These are phyloP conservation scores for Podaxis rugospora DNA, from an alignment of 768 basidiomycete species.

Conservation along the genomic window DNA sequence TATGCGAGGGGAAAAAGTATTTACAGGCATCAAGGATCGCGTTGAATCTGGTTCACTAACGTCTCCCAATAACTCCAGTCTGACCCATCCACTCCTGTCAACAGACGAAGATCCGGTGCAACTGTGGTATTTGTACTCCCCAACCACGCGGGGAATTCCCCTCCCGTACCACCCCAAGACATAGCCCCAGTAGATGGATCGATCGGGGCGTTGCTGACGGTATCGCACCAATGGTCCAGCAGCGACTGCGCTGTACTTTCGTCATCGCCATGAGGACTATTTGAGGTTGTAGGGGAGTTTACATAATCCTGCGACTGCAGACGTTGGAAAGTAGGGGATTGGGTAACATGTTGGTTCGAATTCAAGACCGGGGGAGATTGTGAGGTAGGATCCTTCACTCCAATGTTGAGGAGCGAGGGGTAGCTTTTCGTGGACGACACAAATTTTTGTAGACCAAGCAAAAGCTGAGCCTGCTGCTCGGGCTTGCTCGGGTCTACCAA, in stretches of 20 bases:
- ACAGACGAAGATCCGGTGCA: slow-evolving; percentile 38
- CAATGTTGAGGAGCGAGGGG: slow-evolving; percentile 21
- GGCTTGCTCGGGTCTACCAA: slow-evolving; percentile 22
- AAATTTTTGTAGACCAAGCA: slow-evolving; percentile 44
- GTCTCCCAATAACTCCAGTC: slow-evolving; percentile 84
- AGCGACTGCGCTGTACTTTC: slow-evolving; percentile 73
- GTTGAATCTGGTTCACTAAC: slow-evolving; percentile 59
- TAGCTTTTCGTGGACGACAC: slow-evolving; percentile 26
- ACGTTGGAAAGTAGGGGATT: slow-evolving; percentile 57
- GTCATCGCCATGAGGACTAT: slow-evolving; percentile 72
- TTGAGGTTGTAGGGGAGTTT: slow-evolving; percentile 57
- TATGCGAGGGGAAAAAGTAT: background rate
- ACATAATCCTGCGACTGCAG: slow-evolving; percentile 55
- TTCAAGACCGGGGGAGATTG: slow-evolving; percentile 25
- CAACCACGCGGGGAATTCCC: slow-evolving; percentile 58
- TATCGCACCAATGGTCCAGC: slow-evolving; percentile 82
- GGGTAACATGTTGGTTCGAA: slow-evolving; percentile 24
- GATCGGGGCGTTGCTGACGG: slow-evolving; percentile 62
- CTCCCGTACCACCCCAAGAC: slow-evolving; percentile 59
- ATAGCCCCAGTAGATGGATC: slow-evolving; percentile 47
- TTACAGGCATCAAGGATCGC: slow-evolving; percentile 24
- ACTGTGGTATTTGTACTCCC: slow-evolving; percentile 37
- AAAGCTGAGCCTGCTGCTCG: slow-evolving; percentile 47
- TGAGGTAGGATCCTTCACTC: slow-evolving; percentile 18
- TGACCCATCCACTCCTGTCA: slow-evolving; percentile 53